Base-by-base conservation (phyloP, 2,329 filamentous ascomycete species). In the Malbranchea zuffiana region DNA sequence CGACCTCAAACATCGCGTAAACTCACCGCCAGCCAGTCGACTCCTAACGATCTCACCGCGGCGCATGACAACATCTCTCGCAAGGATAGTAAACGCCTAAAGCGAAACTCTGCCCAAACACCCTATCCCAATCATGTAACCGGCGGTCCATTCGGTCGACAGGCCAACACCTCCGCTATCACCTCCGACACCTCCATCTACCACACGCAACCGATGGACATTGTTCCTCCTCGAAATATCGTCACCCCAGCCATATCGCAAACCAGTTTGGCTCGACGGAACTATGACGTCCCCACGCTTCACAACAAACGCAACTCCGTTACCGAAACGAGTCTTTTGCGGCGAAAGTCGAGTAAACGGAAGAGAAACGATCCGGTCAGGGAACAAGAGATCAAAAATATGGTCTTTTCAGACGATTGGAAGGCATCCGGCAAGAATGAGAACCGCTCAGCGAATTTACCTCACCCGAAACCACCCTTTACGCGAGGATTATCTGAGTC, bases 311-410 rank as follows among this genome's bases (percentile, higher is more conserved):
- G 74, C 48, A 68, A 68, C 44, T 68, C 69, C 40, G n/a, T n/a
- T n/a, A 68, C 71, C 46, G 73, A 77, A 34, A 65, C 65, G 4
- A 57, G 66, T 16, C 61, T 80, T 18, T 61, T 74, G 35, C 74
- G 78, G 41, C 78, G 79, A 43, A 84, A 77, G 52, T 81, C 81
- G 26, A 86, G 76, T 65, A 92, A 83, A 61, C 75, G 80, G 49
- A 78, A 79, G 50, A 78, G 80, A 48, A 71, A 80, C 44, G 82
- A 92, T 44, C 74, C 76, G 53, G 71, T 80, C 41, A 74, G 88
- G 40, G 87, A 94, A 60, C 83, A 83, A 44, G 85, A 94, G 60
- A 86, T 95, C 53, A 82, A 79, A 54, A 78, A 83, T 37, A 83
- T 95, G 81, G 82, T 32, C 71, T 78, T 42, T 65, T 68, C 20